A percentile compares a stretch with the other conserved stretches of the same genome.
phyloP scores from a whole-genome alignment of 106 monocot genomes.

The Dendrobium catenatum region DNA sequence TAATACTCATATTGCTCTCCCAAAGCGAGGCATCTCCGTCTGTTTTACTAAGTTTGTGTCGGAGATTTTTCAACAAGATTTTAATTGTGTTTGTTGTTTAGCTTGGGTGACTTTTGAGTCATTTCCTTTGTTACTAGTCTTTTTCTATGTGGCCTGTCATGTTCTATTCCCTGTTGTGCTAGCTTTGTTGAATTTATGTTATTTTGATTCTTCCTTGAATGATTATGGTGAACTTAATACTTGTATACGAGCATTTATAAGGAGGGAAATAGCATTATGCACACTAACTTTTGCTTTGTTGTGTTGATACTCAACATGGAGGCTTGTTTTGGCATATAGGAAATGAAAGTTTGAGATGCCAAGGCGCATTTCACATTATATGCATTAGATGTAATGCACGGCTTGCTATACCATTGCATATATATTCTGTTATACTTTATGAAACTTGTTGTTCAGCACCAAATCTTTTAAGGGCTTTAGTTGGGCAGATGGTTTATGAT shows the following conservation, averaged over 20 bases:
- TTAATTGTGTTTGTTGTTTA: background rate
- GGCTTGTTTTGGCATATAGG: background rate
- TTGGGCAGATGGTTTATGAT: background rate
- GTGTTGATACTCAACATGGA: background rate
- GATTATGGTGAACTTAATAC: background rate
- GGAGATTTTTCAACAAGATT: background rate
- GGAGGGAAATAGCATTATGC: background rate
- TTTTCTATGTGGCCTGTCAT: background rate
- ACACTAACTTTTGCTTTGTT: background rate
- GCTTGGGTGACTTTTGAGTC: background rate
- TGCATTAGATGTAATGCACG: background rate
- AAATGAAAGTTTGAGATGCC: background rate
- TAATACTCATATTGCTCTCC: background rate
- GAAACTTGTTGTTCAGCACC: background rate
- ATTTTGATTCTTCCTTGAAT: background rate
- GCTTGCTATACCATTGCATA: background rate
- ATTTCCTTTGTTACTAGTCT: background rate
- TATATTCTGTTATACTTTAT: background rate
- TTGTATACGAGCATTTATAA: background rate
- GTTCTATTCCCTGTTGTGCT: background rate
- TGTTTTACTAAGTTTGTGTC: background rate
- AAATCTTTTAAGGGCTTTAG: background rate
- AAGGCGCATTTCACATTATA: background rate
- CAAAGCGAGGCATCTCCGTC: background rate
- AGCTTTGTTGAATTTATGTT: background rate